phyloP scores from a whole-genome alignment of 306 rosid genomes.

The Albizia julibrissin region DNA sequence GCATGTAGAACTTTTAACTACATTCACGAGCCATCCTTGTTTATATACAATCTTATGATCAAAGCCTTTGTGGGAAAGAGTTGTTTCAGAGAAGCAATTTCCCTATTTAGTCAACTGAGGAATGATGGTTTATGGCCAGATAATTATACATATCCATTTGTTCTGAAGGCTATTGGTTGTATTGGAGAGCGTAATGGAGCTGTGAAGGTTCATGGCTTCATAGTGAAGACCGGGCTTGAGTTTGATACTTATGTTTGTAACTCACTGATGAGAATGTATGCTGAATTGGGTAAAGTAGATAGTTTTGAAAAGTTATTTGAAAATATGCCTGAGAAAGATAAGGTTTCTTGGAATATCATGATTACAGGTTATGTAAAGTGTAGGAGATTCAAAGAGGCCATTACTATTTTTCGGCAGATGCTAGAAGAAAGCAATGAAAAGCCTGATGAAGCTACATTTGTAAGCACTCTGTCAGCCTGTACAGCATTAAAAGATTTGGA shows the following conservation, averaged over 20 bases:
- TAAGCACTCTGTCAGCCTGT: slow-evolving; percentile 70
- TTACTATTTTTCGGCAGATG: slow-evolving; percentile 49
- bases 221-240: slow-evolving; percentile 53
- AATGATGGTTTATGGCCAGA: slow-evolving; percentile 56
- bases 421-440: slow-evolving; percentile 45
- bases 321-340: slow-evolving; percentile 57
- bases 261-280: slow-evolving; percentile 72
- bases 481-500: slow-evolving; percentile 49
- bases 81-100: slow-evolving; percentile 43
- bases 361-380: slow-evolving; percentile 66
- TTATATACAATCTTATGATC: slow-evolving; percentile 59
- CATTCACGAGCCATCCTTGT: slow-evolving; percentile 50
- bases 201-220: slow-evolving; percentile 63
- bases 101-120: slow-evolving; percentile 52
- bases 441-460: slow-evolving; percentile 64
- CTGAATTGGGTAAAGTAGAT: slow-evolving; percentile 46
- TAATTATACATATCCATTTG: slow-evolving; percentile 77
- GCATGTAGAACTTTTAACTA: slow-evolving; percentile 47
- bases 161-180: slow-evolving; percentile 62
- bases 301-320: slow-evolving; percentile 44
- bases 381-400: slow-evolving; percentile 54
- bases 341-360: slow-evolving; percentile 70
- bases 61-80: slow-evolving; percentile 46
- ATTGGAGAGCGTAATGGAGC: slow-evolving; percentile 48
- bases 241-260: slow-evolving; percentile 71